Percentiles rank a stretch among this genome's conserved stretches.
Evolutionary conservation across 139 green algal species (phyloP).

Genomic region (Tetraselmis chui): DNA sequence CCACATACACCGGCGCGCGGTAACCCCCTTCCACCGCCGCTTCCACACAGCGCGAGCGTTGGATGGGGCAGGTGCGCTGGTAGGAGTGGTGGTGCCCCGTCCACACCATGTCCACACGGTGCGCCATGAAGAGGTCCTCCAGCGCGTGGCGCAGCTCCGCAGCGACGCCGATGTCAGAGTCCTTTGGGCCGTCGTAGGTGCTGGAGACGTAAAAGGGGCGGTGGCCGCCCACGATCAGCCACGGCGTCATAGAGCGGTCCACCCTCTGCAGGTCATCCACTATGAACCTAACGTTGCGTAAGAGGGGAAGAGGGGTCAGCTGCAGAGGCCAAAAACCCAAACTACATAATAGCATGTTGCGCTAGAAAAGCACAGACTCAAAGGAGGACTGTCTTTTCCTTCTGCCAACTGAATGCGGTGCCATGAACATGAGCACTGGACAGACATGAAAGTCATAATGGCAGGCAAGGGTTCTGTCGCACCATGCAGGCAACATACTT

Average conservation of each 20-base stretch:
- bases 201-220: constrained; percentile 54
- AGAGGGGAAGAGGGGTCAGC: too few relatives aligned
- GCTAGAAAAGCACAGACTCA: too few relatives aligned
- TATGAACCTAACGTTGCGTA: constrained; percentile 40
- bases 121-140: constrained; percentile 21
- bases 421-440: too few relatives aligned
- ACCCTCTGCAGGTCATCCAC: constrained; percentile 34
- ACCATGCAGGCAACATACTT: too few relatives aligned
- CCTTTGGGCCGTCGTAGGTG: constrained; percentile 17
- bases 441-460: too few relatives aligned
- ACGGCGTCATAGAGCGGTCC: constrained; percentile 53
- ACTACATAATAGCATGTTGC: too few relatives aligned
- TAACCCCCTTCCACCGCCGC: constrained; percentile 19
- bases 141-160: constrained; percentile 26
- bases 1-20: constrained; percentile 47
- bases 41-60: constrained; percentile 17
- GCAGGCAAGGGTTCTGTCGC: too few relatives aligned
- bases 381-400: too few relatives aligned
- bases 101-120: constrained; percentile 50
- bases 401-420: too few relatives aligned
- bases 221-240: constrained; percentile 61
- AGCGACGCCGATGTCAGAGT: constrained; percentile 43
- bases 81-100: constrained; percentile 67
- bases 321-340: too few relatives aligned
- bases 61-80: constrained; percentile 52